Conservation (phyloP, 148 eudicot species). For the Heliosperma pusillum region DNA sequence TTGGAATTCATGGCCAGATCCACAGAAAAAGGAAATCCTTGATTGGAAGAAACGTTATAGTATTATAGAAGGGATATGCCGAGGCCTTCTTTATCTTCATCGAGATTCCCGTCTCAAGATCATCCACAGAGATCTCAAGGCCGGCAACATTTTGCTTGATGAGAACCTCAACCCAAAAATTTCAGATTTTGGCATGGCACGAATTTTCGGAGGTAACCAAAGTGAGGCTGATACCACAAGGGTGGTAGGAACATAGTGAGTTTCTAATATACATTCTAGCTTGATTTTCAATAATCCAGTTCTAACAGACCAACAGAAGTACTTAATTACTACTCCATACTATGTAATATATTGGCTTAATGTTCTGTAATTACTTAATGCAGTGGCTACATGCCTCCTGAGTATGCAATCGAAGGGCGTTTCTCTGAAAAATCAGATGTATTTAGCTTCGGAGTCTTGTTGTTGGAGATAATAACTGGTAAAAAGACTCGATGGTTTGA, state of each 20-base stretch:
- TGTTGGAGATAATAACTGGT: slow-evolving; percentile 47
- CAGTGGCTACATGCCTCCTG: slow-evolving; percentile 37
- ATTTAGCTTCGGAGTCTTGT: slow-evolving; percentile 43
- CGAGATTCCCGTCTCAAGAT: slow-evolving; percentile 44
- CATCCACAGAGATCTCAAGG: slow-evolving; percentile 45
- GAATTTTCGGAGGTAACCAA: slow-evolving; percentile 29
- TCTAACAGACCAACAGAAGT: not conserved
- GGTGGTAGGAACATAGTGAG: slow-evolving; percentile 45
- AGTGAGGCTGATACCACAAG: slow-evolving; percentile 33
- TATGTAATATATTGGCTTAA: not conserved
- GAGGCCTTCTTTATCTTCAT: slow-evolving; percentile 49
- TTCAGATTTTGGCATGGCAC: slow-evolving; percentile 45
- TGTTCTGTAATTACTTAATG: not conserved
- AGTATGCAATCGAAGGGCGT: slow-evolving; percentile 31
- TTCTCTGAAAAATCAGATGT: slow-evolving; percentile 57
- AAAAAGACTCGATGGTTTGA: slow-evolving; percentile 26
- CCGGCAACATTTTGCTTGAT: slow-evolving; percentile 43
- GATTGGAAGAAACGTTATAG: slow-evolving; percentile 43
- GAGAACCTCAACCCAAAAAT: slow-evolving; percentile 37
- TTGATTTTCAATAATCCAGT: not conserved
- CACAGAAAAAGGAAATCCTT: slow-evolving; percentile 18
- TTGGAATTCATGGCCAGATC: slow-evolving; percentile 19
- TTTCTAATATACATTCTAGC: not conserved
- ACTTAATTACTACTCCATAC: not conserved
- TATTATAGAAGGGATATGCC: slow-evolving; percentile 30